Conservation (phyloP, 352 stramenopile species). For the Globisporangium rhizosaccharum region DNA sequence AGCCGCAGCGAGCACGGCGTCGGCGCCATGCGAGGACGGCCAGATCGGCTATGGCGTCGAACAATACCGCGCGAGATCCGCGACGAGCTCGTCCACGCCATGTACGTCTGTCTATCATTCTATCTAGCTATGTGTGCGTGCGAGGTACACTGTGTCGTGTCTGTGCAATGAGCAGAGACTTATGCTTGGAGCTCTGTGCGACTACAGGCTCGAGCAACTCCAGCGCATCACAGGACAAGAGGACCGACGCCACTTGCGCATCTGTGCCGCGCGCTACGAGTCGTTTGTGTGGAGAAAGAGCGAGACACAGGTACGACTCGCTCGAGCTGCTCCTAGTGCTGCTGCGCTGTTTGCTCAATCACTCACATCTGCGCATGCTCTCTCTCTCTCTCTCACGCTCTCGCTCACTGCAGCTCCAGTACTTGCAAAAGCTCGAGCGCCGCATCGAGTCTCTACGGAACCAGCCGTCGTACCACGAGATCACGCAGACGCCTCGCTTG, state of each 20-base stretch:
- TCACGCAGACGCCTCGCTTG: not conserved
- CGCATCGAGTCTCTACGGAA: constrained; percentile 57
- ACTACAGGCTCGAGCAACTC: constrained; percentile 28
- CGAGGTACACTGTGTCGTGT: not conserved
- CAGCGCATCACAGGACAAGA: constrained; percentile 52
- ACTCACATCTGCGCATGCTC: not conserved
- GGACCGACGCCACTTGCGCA: constrained; percentile 44
- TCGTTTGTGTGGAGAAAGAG: constrained; percentile 71
- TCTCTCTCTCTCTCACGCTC: not conserved
- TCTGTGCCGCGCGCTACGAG: constrained; percentile 62
- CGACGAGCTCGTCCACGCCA: constrained; percentile 22
- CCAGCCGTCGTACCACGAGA: constrained; percentile 38
- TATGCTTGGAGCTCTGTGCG: not conserved
- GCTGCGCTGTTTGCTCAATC: not conserved
- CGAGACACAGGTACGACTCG: constrained; percentile 35
- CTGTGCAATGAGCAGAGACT: no score
- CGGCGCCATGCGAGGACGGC: not conserved
- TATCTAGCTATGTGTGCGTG: not conserved
- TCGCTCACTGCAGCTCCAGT: constrained; percentile 26
- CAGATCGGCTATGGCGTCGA: constrained; percentile 15
- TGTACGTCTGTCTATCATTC: constrained; percentile 14
- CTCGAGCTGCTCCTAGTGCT: not conserved
- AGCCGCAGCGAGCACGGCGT: not conserved
- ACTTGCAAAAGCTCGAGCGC: constrained; percentile 60
- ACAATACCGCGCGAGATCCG: constrained; percentile 20